Conservation (phyloP, 2,329 filamentous ascomycete species). For the Metarhizium guizhouense region DNA sequence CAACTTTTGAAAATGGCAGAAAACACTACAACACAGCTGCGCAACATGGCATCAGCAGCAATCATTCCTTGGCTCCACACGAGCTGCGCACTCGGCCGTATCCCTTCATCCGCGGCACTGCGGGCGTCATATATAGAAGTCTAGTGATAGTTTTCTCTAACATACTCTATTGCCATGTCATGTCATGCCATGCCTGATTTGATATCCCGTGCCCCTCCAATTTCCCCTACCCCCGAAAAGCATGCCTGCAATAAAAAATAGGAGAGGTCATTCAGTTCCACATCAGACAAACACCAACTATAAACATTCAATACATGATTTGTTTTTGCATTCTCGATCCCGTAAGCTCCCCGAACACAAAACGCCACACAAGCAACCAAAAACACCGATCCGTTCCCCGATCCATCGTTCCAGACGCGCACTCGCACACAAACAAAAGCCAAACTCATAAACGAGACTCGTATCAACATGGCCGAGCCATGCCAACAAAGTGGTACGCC, state of each 20-base stretch:
- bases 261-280: background rate
- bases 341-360: background rate
- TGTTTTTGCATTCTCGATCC: background rate
- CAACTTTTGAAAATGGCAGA: too few relatives aligned
- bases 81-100: background rate
- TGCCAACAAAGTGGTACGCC: conserved; percentile 11
- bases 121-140: background rate
- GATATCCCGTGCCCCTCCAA: background rate
- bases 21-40: background rate
- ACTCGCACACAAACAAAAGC: background rate
- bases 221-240: background rate
- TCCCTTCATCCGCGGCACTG: background rate
- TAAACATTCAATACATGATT: background rate
- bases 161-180: background rate
- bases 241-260: background rate
- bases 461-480: background rate
- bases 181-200: background rate
- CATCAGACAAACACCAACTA: background rate
- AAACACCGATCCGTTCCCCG: background rate
- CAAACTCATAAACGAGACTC: background rate
- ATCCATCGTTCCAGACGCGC: background rate
- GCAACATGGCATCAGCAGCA: background rate
- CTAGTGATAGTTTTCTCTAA: conserved; percentile 6
- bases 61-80: background rate
- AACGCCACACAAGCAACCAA: background rate